These are phyloP conservation scores for Coniochaeta sp. DNA, from an alignment of 2,329 filamentous ascomycete species.

Conservation along the genomic window DNA sequence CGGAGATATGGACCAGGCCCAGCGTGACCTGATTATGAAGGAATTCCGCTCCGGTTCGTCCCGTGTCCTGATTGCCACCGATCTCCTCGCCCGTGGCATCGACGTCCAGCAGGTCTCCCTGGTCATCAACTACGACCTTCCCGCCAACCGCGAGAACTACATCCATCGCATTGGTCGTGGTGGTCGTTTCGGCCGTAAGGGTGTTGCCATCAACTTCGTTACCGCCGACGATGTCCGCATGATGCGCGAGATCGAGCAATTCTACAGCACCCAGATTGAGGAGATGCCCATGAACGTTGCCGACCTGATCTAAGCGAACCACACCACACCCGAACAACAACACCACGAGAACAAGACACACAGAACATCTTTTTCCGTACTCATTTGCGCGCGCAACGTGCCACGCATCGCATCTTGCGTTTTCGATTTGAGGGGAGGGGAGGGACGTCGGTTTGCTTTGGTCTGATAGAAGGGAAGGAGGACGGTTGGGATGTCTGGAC, in stretches of 20 bases:
- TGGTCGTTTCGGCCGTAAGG: conserved; percentile 99
- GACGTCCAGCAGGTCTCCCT: conserved; percentile 99
- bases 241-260: conserved; percentile 99
- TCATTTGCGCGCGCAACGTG: conserved; percentile 12
- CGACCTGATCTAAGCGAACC: conserved; percentile 57
- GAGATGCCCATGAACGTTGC: conserved; percentile 98
- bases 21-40: conserved; percentile 99
- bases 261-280: conserved; percentile 99
- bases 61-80: conserved; percentile 96
- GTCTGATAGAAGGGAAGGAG: conserved; percentile 6
- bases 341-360: conserved; percentile 1
- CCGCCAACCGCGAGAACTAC: conserved; percentile 99
- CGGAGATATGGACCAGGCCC: conserved; percentile 96
- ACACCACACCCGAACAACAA: conserved; percentile 1
- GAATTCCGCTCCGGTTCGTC: conserved; percentile 99
- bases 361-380: conserved; percentile 14
- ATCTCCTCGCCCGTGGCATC: conserved; percentile 97
- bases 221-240: conserved; percentile 98
- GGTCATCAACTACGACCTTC: conserved; percentile 99
- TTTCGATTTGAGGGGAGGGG: conserved; percentile 7
- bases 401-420: conserved; percentile 1
- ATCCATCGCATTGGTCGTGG: conserved; percentile 99
- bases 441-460: conserved; percentile 1
- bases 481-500: background rate
- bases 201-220: conserved; percentile 99